Conservation (phyloP, 306 rosid genomes). For the Acacia confusa region DNA sequence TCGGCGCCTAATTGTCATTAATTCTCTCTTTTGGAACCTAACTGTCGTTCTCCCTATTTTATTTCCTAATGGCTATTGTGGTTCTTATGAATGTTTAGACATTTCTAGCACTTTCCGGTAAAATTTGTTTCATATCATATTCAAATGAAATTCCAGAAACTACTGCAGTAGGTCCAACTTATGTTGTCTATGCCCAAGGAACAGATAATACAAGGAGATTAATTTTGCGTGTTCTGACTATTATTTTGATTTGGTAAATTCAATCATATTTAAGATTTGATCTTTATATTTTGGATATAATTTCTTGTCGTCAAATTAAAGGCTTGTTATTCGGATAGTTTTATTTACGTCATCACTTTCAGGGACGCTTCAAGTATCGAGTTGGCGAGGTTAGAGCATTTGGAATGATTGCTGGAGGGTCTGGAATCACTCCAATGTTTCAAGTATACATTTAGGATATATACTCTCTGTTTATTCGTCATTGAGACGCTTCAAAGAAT, state of each 20-base stretch:
- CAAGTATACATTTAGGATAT: slow-evolving; percentile 54
- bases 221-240: neutral
- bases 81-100: neutral
- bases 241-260: neutral
- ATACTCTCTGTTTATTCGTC: slow-evolving; percentile 14
- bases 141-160: neutral
- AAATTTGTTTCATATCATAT: neutral
- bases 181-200: neutral
- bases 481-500: slow-evolving; percentile 19
- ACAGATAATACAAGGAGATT: neutral
- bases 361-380: slow-evolving; percentile 96
- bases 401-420: slow-evolving; percentile 99
- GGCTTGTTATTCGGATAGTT: slow-evolving; percentile 28
- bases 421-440: slow-evolving; percentile 99
- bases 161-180: neutral
- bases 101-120: neutral
- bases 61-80: neutral
- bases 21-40: neutral
- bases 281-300: neutral
- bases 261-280: neutral
- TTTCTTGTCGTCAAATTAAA: neutral
- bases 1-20: neutral
- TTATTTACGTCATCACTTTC: slow-evolving; percentile 31
- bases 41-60: neutral
- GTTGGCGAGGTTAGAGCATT: slow-evolving; percentile 89